Conservation (phyloP, 2,329 filamentous ascomycete genomes). For the Bisporella sp. region DNA sequence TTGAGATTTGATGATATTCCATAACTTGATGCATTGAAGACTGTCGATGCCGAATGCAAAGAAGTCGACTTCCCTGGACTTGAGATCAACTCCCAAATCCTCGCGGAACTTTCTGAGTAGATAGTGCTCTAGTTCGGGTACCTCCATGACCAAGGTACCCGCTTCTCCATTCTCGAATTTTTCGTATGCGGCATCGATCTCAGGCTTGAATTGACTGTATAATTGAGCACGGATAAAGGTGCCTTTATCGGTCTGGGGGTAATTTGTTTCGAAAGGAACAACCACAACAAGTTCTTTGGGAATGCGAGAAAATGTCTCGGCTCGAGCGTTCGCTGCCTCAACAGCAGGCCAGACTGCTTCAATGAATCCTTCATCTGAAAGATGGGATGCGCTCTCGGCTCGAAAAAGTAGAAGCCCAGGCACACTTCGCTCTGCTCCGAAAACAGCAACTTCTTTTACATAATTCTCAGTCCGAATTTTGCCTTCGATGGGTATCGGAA, state of each 20-base stretch:
- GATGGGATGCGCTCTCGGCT: slow-evolving; percentile 31
- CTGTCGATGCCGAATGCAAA: slow-evolving; percentile 51
- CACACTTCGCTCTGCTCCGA: slow-evolving; percentile 43
- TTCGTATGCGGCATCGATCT: slow-evolving; percentile 35
- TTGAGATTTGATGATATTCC: slow-evolving; percentile 41
- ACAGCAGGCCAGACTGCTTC: slow-evolving; percentile 42
- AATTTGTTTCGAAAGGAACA: slow-evolving; percentile 33
- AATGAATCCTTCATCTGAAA: slow-evolving; percentile 38
- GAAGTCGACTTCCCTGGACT: slow-evolving; percentile 39
- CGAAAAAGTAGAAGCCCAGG: slow-evolving; percentile 47
- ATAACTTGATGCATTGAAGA: slow-evolving; percentile 47
- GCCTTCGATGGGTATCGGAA: slow-evolving; percentile 41
- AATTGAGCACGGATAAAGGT: slow-evolving; percentile 43
- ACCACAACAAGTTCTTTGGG: slow-evolving; percentile 44
- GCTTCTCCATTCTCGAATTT: slow-evolving; percentile 16
- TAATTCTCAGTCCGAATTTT: slow-evolving; percentile 42
- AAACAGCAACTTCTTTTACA: slow-evolving; percentile 49
- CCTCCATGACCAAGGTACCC: slow-evolving; percentile 13
- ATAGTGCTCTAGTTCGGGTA: slow-evolving; percentile 26
- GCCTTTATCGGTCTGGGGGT: slow-evolving; percentile 45
- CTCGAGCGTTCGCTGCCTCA: slow-evolving; percentile 40
- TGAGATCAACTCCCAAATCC: background rate
- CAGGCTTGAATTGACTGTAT: slow-evolving; percentile 34
- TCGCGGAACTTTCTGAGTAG: slow-evolving; percentile 17
- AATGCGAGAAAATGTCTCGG: slow-evolving; percentile 44